phyloP scores from a whole-genome alignment of 345 rosid species.

The Cardamine resedifolia region DNA sequence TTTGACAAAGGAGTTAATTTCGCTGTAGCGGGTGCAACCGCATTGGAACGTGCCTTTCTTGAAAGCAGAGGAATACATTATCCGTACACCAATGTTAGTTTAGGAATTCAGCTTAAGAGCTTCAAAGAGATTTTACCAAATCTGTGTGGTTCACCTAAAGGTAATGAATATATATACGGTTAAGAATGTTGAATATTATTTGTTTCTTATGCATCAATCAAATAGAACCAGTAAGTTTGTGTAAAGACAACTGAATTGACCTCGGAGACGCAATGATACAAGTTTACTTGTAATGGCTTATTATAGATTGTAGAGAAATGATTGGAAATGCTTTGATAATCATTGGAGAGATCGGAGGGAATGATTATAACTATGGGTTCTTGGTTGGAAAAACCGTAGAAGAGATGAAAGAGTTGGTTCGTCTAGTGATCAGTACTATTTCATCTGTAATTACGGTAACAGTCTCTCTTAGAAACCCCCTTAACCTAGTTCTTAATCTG shows the following conservation, averaged over 20 bases:
- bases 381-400: conserved; percentile 16
- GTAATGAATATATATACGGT: neutral
- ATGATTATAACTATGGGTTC: conserved; percentile 44
- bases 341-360: conserved; percentile 63
- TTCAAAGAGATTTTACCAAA: conserved; percentile 44
- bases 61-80: conserved; percentile 36
- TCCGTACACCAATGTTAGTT: conserved; percentile 34
- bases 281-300: neutral
- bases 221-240: neutral
- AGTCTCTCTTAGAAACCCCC: neutral
- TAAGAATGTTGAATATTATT: neutral
- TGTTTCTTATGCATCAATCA: no score
- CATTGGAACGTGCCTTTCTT: conserved; percentile 37
- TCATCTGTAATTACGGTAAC: conserved; percentile 41
- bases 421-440: conserved; percentile 34
- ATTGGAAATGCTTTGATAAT: conserved; percentile 43
- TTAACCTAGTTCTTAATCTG: neutral
- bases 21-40: conserved; percentile 57
- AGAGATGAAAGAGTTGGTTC: conserved; percentile 40
- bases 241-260: neutral
- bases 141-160: conserved; percentile 37
- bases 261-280: neutral
- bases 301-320: conserved; percentile 40
- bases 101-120: conserved; percentile 39
- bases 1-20: conserved; percentile 51